Evolutionary conservation across 2,329 filamentous ascomycete genomes (phyloP), one percentile per base, ranked within the genome.

Genomic region (Pestalotiopsis sp.): DNA sequence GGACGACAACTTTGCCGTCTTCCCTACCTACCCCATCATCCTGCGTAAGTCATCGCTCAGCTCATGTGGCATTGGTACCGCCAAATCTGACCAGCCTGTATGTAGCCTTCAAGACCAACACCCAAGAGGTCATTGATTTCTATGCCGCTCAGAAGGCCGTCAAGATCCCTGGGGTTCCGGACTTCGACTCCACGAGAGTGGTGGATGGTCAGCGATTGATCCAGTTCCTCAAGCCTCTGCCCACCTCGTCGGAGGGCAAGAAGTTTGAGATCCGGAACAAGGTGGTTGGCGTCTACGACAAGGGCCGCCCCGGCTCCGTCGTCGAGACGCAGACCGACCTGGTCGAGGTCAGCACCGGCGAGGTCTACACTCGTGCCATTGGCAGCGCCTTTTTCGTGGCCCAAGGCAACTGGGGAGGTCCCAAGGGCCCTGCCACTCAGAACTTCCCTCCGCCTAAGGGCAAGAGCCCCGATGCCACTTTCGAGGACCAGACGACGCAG

Each of bases 241-340:
- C 94, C 13, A 81, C 90, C 0, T 88, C 88, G 6, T 94, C 91
- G 52, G 90, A 85, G 12, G 93, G 93, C 69, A 85, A 85, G 72
- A 89, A 87, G 71, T 96, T 97, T 79, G 92, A 96, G 84, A 82
- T 93, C 71, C 88, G 92, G 74, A 90, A 86, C 76, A 94, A 92
- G 78, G 92, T 97, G 27, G 80, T 97, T 23, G 94, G 93, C 64
- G 92, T 97, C 49, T 97, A 96, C 80, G 94, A 97, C 83, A 97
- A 97, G 85, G 94, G 94, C 75, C 92, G 93, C 73, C 88, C 93
- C 0, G 93, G 93, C 68, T 92, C 91, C 11, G 93, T 97, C 2
- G 85, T 96, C 52, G 93, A 97, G 81, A 92, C 90, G 4, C 92
- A 97, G 84, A 88, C 90, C 71, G 86, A 92, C 67, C 87, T 97